Conservation (phyloP, 805 yeast species). For the Yarrowia yakushimensis region DNA sequence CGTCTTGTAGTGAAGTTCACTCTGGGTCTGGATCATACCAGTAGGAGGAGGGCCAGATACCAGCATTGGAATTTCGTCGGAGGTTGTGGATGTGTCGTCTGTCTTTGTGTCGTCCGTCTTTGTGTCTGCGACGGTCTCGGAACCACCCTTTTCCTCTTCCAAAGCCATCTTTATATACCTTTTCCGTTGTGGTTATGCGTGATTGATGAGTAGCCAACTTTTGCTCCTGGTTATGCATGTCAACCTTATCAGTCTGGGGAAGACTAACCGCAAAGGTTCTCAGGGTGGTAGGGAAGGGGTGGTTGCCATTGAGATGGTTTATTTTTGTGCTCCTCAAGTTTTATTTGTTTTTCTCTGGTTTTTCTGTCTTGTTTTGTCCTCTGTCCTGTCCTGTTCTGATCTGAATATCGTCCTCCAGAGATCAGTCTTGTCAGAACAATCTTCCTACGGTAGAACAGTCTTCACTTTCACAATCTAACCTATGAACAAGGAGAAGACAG, state of each 20-base stretch:
- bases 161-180: background rate
- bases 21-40: conserved; percentile 23
- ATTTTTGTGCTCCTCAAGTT: no score
- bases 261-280: conserved; percentile 19
- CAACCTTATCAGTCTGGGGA: conserved; percentile 22
- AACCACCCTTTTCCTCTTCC: background rate
- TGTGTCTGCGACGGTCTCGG: background rate
- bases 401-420: no score
- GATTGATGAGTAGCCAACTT: background rate
- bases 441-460: no score
- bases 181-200: conserved; percentile 12
- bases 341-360: no score
- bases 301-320: no score
- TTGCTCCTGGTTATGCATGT: conserved; percentile 3
- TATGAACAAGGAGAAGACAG: no score
- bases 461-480: no score
- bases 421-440: no score
- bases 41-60: conserved; percentile 14
- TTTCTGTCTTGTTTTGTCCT: no score
- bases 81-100: background rate
- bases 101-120: background rate
- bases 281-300: background rate
- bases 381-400: no score
- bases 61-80: conserved; percentile 22
- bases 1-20: conserved; percentile 20